phyloP scores from a whole-genome alignment of 129 eudicot genomes.

The Chrysanthemum seticuspe region DNA sequence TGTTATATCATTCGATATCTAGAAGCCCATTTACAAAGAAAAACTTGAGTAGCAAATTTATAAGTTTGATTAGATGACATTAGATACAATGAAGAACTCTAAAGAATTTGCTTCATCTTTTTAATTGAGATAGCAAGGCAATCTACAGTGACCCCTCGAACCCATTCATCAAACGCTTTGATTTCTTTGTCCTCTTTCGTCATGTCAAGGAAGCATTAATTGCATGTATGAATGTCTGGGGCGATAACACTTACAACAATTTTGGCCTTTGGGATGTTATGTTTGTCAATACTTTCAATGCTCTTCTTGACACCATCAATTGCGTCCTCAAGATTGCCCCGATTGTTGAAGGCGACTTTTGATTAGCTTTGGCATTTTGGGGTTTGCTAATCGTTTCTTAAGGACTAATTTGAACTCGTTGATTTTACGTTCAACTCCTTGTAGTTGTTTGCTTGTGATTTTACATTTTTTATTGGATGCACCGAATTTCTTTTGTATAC shows the following conservation, averaged over 20 bases:
- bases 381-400: slow-evolving; percentile 26
- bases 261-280: slow-evolving; percentile 34
- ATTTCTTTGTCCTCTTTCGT: slow-evolving; percentile 33
- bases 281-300: slow-evolving; percentile 24
- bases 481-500: slow-evolving; percentile 13
- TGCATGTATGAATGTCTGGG: slow-evolving; percentile 34
- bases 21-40: background rate
- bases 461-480: slow-evolving; percentile 11
- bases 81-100: background rate
- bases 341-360: slow-evolving; percentile 27
- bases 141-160: slow-evolving; percentile 37
- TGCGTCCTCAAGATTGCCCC: slow-evolving; percentile 30
- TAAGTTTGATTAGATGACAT: background rate
- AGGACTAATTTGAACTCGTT: slow-evolving; percentile 19
- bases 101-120: background rate
- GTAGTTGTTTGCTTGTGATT: slow-evolving; percentile 32
- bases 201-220: slow-evolving; percentile 33
- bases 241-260: slow-evolving; percentile 32
- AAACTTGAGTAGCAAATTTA: background rate
- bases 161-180: slow-evolving; percentile 42
- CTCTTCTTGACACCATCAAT: slow-evolving; percentile 27
- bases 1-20: background rate
- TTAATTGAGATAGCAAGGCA: slow-evolving; percentile 32
- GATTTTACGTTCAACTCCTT: slow-evolving; percentile 27
- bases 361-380: background rate